Evolutionary conservation across 164 flowering plant species (phyloP).

Genomic region (Berberis vulgaris): DNA sequence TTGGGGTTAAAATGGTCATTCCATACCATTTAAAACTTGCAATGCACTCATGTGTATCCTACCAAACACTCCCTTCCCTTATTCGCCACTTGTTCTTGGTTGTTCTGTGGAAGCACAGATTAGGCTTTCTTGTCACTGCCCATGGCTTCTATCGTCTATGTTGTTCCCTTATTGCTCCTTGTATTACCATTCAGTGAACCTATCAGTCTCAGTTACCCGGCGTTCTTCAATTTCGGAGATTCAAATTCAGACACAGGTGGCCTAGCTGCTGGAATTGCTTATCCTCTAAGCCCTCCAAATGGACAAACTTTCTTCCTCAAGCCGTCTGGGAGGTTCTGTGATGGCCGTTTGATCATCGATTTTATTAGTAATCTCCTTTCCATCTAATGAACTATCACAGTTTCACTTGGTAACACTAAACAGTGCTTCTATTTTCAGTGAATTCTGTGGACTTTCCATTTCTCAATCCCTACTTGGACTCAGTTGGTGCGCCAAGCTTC

Average conservation of each 20-base stretch:
- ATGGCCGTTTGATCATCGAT: slow-evolving; percentile 45
- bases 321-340: slow-evolving; percentile 34
- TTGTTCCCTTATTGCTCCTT: neutral
- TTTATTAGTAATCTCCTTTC: slow-evolving; percentile 7
- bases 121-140: neutral
- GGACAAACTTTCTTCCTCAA: slow-evolving; percentile 29
- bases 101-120: too few species aligned
- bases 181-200: neutral
- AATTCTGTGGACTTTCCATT: neutral
- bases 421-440: neutral
- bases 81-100: neutral
- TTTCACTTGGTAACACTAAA: too few species aligned
- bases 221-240: slow-evolving; percentile 47
- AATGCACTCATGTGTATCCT: neutral
- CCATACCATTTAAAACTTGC: neutral
- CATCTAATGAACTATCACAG: neutral
- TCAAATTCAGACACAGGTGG: slow-evolving; percentile 51
- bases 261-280: slow-evolving; percentile 23
- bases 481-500: neutral
- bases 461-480: neutral
- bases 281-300: slow-evolving; percentile 19
- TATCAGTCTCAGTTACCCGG: slow-evolving; percentile 13
- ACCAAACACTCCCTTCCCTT: neutral
- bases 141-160: too few species aligned
- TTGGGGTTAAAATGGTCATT: neutral